A percentile compares a stretch with the other conserved stretches of the same genome.
These are phyloP conservation scores for Colletotrichum eleusines DNA, from an alignment of 2,329 filamentous ascomycete species.

Conservation along the genomic window DNA sequence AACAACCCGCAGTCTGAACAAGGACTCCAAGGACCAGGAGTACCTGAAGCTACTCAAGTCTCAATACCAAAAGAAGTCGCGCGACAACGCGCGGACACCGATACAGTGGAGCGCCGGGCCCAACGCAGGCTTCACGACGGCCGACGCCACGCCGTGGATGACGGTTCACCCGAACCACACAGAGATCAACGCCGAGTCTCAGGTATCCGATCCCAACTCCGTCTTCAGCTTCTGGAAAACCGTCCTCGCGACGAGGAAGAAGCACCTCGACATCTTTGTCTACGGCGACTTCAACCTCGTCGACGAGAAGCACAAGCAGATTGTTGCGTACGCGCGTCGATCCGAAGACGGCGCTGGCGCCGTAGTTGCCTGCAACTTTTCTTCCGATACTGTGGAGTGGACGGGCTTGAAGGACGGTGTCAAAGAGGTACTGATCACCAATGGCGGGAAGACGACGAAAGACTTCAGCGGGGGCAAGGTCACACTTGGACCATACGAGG, in stretches of 20 bases:
- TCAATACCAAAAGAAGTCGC: constrained; percentile 68
- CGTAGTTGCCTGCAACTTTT: constrained; percentile 56
- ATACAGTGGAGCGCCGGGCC: constrained; percentile 75
- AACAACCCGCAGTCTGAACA: constrained; percentile 49
- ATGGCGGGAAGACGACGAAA: constrained; percentile 47
- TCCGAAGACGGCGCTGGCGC: constrained; percentile 49
- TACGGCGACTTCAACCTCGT: constrained; percentile 68
- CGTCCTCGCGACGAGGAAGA: constrained; percentile 71
- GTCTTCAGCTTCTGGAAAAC: constrained; percentile 72
- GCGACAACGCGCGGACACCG: constrained; percentile 78
- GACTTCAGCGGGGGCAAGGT: constrained; percentile 47
- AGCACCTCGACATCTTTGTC: constrained; percentile 72
- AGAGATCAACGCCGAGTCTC: constrained; percentile 71
- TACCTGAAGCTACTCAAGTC: constrained; percentile 52
- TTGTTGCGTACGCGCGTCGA: constrained; percentile 55
- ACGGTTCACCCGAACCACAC: constrained; percentile 72
- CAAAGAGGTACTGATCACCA: constrained; percentile 52
- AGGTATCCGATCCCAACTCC: constrained; percentile 61
- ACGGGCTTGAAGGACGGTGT: constrained; percentile 45
- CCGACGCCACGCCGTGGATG: constrained; percentile 74
- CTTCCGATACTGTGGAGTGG: constrained; percentile 50
- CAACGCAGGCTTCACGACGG: constrained; percentile 74
- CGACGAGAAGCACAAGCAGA: constrained; percentile 51
- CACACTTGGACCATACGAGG: constrained; percentile 53
- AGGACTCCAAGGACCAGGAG: constrained; percentile 54